These are phyloP conservation scores for Chlorella sp. DNA, from an alignment of 139 green algal genomes.

Conservation along the genomic window DNA sequence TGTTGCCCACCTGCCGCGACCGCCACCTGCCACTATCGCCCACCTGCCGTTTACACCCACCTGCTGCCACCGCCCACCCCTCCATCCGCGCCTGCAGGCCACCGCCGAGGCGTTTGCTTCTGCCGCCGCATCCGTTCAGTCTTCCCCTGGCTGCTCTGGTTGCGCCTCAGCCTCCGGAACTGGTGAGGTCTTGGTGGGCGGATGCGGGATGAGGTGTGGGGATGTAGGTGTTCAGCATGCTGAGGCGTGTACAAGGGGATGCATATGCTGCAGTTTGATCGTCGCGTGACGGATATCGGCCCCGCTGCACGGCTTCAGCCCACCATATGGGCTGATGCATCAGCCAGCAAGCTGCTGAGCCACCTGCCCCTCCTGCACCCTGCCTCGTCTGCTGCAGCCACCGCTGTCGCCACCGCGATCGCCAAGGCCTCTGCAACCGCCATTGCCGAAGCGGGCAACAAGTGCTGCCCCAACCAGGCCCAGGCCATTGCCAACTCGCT, in stretches of 20 bases:
- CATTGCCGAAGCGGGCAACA: not conserved
- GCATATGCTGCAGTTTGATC: not conserved
- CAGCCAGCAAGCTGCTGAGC: too few relatives aligned
- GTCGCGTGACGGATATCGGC: not conserved
- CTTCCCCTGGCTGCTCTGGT: slow-evolving; percentile 4
- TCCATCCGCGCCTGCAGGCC: not conserved
- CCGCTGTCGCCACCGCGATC: slow-evolving; percentile 4
- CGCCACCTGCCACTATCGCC: slow-evolving; percentile 54
- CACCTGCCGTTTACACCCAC: not conserved
- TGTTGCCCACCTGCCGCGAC: too few relatives aligned
- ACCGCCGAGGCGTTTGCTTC: slow-evolving; percentile 4
- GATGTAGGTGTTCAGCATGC: too few relatives aligned
- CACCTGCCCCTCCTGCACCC: not conserved
- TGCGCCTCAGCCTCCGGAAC: slow-evolving; percentile 19
- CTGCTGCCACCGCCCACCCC: too few relatives aligned
- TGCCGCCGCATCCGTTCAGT: slow-evolving; percentile 11
- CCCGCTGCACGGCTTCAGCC: too few relatives aligned
- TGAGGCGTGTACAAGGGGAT: not conserved
- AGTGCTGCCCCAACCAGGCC: slow-evolving; percentile 14
- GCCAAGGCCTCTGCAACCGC: not conserved
- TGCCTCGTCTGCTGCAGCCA: slow-evolving; percentile 5
- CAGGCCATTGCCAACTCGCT: slow-evolving; percentile 14
- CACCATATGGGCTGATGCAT: too few relatives aligned
- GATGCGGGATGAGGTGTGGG: too few relatives aligned
- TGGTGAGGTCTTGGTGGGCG: not conserved